Percentiles rank a stretch among this genome's conserved stretches.
Conservation (phyloP, 768 basidiomycete species). For the Hysterangium stoloniferum region DNA sequence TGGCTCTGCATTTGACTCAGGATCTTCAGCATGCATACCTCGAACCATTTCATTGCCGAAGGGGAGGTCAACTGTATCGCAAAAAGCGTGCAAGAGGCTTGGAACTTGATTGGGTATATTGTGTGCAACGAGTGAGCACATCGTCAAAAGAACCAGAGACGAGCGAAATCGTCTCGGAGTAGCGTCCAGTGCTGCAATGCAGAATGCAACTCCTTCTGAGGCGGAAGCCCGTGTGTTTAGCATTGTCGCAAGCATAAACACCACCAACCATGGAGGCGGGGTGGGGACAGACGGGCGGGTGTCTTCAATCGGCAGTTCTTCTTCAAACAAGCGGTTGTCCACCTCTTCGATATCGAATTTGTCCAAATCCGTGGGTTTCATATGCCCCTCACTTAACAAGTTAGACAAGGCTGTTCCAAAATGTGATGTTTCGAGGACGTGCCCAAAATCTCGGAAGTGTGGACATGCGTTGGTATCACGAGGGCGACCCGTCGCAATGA, state of each 20-base stretch:
- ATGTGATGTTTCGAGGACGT: slow-evolving; percentile 1
- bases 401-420: not conserved
- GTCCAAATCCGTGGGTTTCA: no score
- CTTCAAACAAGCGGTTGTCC: not conserved
- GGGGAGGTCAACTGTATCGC: not conserved
- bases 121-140: slow-evolving; percentile 4
- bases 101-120: slow-evolving; percentile 3
- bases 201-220: not conserved
- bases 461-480: not conserved
- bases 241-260: not conserved
- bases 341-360: not conserved
- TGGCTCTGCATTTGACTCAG: no score
- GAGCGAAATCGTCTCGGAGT: slow-evolving; percentile 1
- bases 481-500: not conserved
- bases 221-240: not conserved
- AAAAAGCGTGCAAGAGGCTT: not conserved
- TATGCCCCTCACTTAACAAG: not conserved
- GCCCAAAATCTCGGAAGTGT: slow-evolving; percentile 3
- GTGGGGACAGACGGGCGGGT: not conserved
- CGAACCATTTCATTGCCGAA: no score
- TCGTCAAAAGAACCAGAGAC: not conserved
- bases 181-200: not conserved
- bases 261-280: slow-evolving; percentile 1
- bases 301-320: not conserved
- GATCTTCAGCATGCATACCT: no score